phyloP scores from a whole-genome alignment of 495 filamentous ascomycete species.

The Neurospora discreta region DNA sequence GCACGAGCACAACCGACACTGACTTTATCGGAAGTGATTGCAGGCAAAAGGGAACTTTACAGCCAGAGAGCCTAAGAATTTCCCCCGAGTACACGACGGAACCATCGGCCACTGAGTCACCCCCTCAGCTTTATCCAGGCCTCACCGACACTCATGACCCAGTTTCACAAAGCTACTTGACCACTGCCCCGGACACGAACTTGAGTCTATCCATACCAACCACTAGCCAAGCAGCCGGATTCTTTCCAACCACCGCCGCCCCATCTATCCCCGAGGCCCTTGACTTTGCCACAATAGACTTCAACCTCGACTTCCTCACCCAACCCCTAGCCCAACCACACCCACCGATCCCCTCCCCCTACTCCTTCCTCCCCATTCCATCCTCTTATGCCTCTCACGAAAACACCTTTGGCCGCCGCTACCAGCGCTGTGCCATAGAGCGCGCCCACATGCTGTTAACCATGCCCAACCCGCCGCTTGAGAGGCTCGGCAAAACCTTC shows the following conservation, averaged over 20 bases:
- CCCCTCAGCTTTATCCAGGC: slow-evolving; percentile 11
- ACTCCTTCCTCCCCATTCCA: slow-evolving; percentile 24
- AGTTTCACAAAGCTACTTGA: neutral
- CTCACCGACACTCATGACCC: slow-evolving; percentile 21
- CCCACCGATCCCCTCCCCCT: slow-evolving; percentile 6
- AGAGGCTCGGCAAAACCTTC: slow-evolving; percentile 46
- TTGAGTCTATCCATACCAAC: neutral
- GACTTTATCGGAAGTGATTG: neutral
- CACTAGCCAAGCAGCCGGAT: neutral
- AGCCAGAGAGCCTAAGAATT: neutral
- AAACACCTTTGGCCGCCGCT: slow-evolving; percentile 54
- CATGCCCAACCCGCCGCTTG: slow-evolving; percentile 39
- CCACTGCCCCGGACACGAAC: neutral
- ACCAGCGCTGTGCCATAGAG: slow-evolving; percentile 59
- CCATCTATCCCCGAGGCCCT: slow-evolving; percentile 21
- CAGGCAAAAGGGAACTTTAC: neutral
- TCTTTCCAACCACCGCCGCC: neutral
- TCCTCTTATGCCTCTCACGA: slow-evolving; percentile 48
- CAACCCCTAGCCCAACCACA: neutral
- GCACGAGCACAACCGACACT: neutral
- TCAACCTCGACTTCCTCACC: slow-evolving; percentile 1
- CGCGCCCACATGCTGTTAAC: slow-evolving; percentile 48
- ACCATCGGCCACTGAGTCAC: neutral
- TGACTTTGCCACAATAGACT: slow-evolving; percentile 20
- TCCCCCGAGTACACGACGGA: neutral